Evolutionary conservation across 805 yeast genomes (phyloP).

Genomic region (Metschnikowia hibisci): DNA sequence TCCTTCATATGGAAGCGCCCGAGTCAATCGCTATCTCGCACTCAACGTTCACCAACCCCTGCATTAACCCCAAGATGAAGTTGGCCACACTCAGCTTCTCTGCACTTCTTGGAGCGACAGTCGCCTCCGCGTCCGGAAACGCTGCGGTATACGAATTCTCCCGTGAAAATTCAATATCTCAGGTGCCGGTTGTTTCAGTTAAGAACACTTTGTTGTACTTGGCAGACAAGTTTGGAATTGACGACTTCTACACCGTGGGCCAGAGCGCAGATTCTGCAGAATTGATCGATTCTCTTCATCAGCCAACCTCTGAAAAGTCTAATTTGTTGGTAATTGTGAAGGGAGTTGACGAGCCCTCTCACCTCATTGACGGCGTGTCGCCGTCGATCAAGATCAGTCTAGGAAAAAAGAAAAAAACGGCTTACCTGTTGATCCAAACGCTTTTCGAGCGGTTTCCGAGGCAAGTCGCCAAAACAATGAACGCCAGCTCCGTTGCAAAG

Average conservation of each 20-base stretch:
- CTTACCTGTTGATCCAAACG: conserved; percentile 11
- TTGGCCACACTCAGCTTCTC: conserved; percentile 14
- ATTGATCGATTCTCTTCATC: conserved; percentile 21
- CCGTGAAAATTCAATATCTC: background rate
- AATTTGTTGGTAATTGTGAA: conserved; percentile 37
- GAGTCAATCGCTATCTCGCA: conserved; percentile 3
- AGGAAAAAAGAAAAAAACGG: conserved; percentile 8
- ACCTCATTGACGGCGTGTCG: conserved; percentile 20
- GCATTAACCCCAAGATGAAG: conserved; percentile 13
- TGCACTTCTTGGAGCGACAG: conserved; percentile 12
- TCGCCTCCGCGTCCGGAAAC: conserved; percentile 12
- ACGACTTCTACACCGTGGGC: conserved; percentile 31
- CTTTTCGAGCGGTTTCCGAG: conserved; percentile 20
- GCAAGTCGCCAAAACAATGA: conserved; percentile 14
- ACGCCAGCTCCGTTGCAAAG: conserved; percentile 9
- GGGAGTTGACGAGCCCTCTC: conserved; percentile 38
- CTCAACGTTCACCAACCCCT: conserved; percentile 2
- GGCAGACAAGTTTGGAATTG: conserved; percentile 43
- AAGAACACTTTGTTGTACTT: conserved; percentile 40
- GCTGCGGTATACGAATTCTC: conserved; percentile 19
- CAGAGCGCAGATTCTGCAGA: conserved; percentile 26
- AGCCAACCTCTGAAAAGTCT: conserved; percentile 18
- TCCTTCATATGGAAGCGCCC: conserved; percentile 10
- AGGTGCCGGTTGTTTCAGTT: conserved; percentile 10
- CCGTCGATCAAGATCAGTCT: conserved; percentile 23